A percentile compares a stretch with the other conserved stretches of the same genome.
phyloP scores from a whole-genome alignment of 257 asterid genomes.

The Henckelia pumila region DNA sequence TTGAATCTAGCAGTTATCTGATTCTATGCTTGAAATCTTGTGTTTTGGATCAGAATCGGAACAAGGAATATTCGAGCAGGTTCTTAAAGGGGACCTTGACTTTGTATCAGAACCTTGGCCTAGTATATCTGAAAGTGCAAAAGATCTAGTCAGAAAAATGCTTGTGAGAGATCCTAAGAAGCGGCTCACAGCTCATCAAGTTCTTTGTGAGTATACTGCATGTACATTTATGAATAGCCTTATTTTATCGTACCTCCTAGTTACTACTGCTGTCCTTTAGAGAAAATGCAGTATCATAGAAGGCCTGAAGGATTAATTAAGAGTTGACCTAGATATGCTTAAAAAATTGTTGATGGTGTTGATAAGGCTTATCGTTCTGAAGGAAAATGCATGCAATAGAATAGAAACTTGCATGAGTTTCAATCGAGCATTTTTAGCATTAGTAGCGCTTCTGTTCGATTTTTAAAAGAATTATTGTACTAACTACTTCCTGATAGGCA shows the following conservation, averaged over 20 bases:
- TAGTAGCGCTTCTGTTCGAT: not conserved
- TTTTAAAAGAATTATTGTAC: not conserved
- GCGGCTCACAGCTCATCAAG: slow-evolving; percentile 71
- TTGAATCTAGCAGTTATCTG: slow-evolving; percentile 7
- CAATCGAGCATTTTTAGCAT: not conserved
- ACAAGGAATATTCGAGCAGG: slow-evolving; percentile 63
- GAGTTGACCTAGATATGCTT: not conserved
- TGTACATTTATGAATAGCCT: not conserved
- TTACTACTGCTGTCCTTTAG: not conserved
- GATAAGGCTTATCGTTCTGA: not conserved
- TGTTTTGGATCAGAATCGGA: slow-evolving; percentile 49
- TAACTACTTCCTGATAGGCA: not conserved
- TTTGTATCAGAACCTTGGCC: slow-evolving; percentile 79
- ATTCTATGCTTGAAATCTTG: slow-evolving; percentile 18
- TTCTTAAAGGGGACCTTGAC: slow-evolving; percentile 61
- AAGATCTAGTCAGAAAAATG: slow-evolving; percentile 67
- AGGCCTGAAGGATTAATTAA: not conserved
- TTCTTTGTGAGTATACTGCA: slow-evolving; percentile 59
- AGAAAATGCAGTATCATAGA: not conserved
- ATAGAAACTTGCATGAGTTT: not conserved
- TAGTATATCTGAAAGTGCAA: slow-evolving; percentile 63
- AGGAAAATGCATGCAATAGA: not conserved
- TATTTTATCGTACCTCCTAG: not conserved
- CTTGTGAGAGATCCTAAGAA: slow-evolving; percentile 59
- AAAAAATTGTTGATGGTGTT: not conserved